Percentiles rank a stretch among this genome's conserved stretches.
Conservation (phyloP, 345 rosid genomes). For the Combretum micranthum region DNA sequence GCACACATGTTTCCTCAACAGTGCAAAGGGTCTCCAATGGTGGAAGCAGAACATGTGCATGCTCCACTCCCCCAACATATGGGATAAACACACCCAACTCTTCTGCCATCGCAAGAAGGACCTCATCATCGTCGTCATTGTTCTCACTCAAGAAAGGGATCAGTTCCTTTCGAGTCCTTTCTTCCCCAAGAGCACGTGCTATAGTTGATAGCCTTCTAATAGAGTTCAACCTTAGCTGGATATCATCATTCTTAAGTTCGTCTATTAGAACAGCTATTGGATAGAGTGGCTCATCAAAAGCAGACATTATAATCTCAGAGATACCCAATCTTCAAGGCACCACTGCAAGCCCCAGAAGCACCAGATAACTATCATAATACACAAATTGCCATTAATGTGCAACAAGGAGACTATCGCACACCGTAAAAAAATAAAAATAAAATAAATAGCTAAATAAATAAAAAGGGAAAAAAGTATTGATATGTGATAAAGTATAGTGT, state of each 20-base stretch:
- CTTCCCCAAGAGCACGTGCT: slow-evolving; percentile 97
- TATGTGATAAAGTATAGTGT: no score
- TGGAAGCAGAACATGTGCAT: slow-evolving; percentile 65
- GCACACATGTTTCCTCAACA: slow-evolving; percentile 91
- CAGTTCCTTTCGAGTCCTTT: slow-evolving; percentile 80
- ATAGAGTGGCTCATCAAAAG: slow-evolving; percentile 78
- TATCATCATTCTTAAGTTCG: slow-evolving; percentile 91
- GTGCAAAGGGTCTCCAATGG: slow-evolving; percentile 82
- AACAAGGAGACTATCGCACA: no score
- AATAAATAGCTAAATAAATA: no score
- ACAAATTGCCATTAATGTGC: no score
- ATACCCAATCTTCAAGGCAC: no score
- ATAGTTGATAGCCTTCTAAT: slow-evolving; percentile 86
- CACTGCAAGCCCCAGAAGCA: no score
- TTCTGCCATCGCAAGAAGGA: slow-evolving; percentile 93
- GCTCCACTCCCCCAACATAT: slow-evolving; percentile 83
- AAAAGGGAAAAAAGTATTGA: no score
- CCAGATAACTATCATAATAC: no score
- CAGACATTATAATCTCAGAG: slow-evolving; percentile 37
- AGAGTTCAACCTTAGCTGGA: slow-evolving; percentile 86
- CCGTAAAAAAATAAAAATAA: no score
- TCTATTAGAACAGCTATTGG: slow-evolving; percentile 89
- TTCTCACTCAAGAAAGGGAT: slow-evolving; percentile 89
- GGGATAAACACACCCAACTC: slow-evolving; percentile 89
- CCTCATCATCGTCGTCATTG: slow-evolving; percentile 95